phyloP scores from a whole-genome alignment of 306 rosid genomes.

The Bauhinia variegata region DNA sequence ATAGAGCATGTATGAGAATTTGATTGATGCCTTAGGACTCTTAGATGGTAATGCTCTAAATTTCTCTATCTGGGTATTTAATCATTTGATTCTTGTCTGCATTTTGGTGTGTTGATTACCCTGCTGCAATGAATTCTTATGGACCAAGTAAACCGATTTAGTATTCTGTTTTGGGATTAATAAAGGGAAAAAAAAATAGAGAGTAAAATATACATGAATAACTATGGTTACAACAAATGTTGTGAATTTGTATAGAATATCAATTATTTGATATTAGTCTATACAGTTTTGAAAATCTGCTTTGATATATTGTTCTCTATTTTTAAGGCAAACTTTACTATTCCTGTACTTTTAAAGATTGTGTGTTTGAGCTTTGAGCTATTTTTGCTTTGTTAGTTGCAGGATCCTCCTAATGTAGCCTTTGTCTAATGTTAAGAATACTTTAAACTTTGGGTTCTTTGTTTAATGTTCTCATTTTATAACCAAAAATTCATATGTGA shows the following conservation, averaged over 20 bases:
- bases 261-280: too few relatives aligned
- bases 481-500: not conserved
- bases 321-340: not conserved
- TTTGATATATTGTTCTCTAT: too few relatives aligned
- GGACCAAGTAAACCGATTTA: constrained; percentile 23
- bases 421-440: not conserved
- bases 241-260: too few relatives aligned
- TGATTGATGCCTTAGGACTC: not conserved
- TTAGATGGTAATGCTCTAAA: not conserved
- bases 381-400: not conserved
- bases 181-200: not conserved
- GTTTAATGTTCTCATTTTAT: not conserved
- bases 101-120: not conserved
- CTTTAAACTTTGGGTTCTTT: not conserved
- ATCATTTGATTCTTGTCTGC: not conserved
- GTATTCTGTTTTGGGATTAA: not conserved
- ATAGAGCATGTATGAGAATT: not conserved
- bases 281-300: too few relatives aligned
- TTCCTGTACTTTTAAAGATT: not conserved
- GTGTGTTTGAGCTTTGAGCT: too few relatives aligned
- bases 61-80: not conserved
- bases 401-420: too few relatives aligned
- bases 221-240: too few relatives aligned
- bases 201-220: not conserved
- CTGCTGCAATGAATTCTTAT: constrained; percentile 9